These are phyloP conservation scores for Neurospora terricola DNA, from an alignment of 495 filamentous ascomycete species.

Conservation along the genomic window DNA sequence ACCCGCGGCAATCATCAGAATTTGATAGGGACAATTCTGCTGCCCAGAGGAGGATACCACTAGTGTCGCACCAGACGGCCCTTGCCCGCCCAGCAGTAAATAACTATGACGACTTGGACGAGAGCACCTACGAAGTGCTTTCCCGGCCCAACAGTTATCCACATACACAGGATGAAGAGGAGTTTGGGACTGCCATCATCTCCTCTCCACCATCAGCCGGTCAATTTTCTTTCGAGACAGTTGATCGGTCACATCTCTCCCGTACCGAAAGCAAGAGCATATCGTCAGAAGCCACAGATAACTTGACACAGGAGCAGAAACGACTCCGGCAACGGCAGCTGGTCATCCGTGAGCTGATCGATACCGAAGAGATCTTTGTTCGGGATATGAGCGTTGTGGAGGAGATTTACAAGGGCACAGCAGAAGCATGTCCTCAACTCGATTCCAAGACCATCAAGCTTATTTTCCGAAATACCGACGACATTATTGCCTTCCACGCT, in stretches of 20 bases:
- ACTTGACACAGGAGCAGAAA: constrained; percentile 30
- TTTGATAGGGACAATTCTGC: constrained; percentile 19
- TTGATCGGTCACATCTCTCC: constrained; percentile 10
- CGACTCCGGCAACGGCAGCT: constrained; percentile 55
- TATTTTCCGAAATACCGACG: constrained; percentile 82
- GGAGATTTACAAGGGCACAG: constrained; percentile 95
- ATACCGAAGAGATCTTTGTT: constrained; percentile 80
- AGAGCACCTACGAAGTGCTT: constrained; percentile 29
- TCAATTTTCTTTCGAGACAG: constrained; percentile 25
- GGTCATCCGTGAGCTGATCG: constrained; percentile 80
- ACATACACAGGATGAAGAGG: constrained; percentile 23
- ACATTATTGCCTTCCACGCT: constrained; percentile 75
- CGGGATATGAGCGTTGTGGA: constrained; percentile 93
- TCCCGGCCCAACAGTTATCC: constrained; percentile 34
- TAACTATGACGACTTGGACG: constrained; percentile 11
- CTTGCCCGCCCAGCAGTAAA: constrained; percentile 14
- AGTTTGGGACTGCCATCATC: constrained; percentile 20
- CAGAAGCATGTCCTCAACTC: constrained; percentile 69
- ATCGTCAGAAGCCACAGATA: constrained; percentile 16
- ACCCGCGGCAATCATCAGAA: constrained; percentile 20
- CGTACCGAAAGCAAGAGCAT: constrained; percentile 12
- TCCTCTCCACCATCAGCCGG: constrained; percentile 26
- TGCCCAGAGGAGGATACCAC: constrained; percentile 12
- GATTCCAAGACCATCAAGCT: constrained; percentile 72
- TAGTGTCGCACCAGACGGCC: constrained; percentile 26